Conservation (phyloP, 805 yeast species). For the Deakozyma indianensis region DNA sequence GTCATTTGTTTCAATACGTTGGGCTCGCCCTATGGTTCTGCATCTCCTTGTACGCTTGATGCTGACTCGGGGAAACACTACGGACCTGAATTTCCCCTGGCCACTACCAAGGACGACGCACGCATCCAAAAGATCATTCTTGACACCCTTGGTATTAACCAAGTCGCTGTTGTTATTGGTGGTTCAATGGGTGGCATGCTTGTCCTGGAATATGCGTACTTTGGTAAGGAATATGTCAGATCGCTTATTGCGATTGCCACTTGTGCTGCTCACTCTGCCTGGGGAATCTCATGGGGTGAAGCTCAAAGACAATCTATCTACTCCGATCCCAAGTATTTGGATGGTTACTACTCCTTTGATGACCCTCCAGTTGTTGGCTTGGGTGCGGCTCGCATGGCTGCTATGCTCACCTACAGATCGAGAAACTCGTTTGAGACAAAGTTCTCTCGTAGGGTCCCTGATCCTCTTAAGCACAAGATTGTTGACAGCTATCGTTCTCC, state of each 20-base stretch:
- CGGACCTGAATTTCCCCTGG: slow-evolving; percentile 92
- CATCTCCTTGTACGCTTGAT: slow-evolving; percentile 77
- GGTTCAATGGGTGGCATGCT: slow-evolving; percentile 99
- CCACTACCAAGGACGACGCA: slow-evolving; percentile 89
- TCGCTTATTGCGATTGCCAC: slow-evolving; percentile 78
- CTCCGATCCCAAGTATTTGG: slow-evolving; percentile 84
- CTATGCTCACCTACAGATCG: slow-evolving; percentile 81
- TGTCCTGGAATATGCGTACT: slow-evolving; percentile 75
- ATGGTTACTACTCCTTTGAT: slow-evolving; percentile 69
- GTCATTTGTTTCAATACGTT: slow-evolving; percentile 82
- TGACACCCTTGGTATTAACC: slow-evolving; percentile 65
- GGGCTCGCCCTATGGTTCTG: slow-evolving; percentile 94
- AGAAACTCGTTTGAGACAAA: slow-evolving; percentile 82
- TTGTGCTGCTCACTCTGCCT: slow-evolving; percentile 86
- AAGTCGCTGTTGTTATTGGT: slow-evolving; percentile 77
- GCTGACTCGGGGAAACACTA: slow-evolving; percentile 64
- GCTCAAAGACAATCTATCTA: slow-evolving; percentile 94
- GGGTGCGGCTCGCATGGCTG: slow-evolving; percentile 97
- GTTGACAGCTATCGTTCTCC: slow-evolving; percentile 17
- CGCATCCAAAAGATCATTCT: slow-evolving; percentile 60
- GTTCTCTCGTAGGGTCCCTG: slow-evolving; percentile 74
- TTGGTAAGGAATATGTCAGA: slow-evolving; percentile 51
- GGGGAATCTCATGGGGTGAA: slow-evolving; percentile 99
- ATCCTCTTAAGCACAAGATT: slow-evolving; percentile 26
- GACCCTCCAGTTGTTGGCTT: slow-evolving; percentile 78